Evolutionary conservation across 192 early-diverging fungal species (phyloP), one percentile per base, ranked within the genome.

Genomic region (Phlyctochytrium planicorne): DNA sequence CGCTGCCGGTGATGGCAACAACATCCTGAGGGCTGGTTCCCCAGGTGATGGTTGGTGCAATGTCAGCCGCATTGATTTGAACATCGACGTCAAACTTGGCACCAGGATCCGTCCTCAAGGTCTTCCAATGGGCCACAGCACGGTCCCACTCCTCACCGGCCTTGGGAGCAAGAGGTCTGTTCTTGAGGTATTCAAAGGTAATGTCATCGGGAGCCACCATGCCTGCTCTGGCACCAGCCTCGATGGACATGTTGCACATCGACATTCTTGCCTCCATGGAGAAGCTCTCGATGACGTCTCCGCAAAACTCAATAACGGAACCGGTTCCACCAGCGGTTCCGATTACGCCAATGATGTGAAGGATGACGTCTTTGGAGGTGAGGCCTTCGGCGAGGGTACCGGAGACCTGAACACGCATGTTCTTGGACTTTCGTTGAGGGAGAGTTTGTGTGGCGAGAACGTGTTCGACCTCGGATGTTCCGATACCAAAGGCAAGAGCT

Each of bases 201-300:
- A 82, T 78, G 23, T 88, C 70, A 75, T 90, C 88, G 25, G 88
- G 86, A 12, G 88, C 86, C 71, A 90, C 82, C 86, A 90, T 85
- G 60, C 88, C 88, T 30, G 88, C 88, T 30, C 88, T 78, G 34
- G 88, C 88, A 63, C 88, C 88, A 31, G 76, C 88, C 70, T 90
- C 88, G 70, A 90, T 90, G 6, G 86, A 78, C 88, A 90, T 90
- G 75, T 90, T 90, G 74, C 88, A 90, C 62, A 90, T 84, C 35
- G 88, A 87, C 88, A 90, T 90, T 62, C 88, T 68, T 6, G 85
- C 78, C 66, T 90, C 88, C 76, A 90, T 86, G n/a, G 83, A 83
- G 2, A 88, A 60, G 6, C 64, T 35, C 24, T 78, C 67, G 52
- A 90, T 80, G 20, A 82, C 84, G 6, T 70, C 62, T 36, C 88